A percentile compares a stretch with the other conserved stretches of the same genome.
These are phyloP conservation scores for Metschnikowia kofuensis DNA, from an alignment of 805 yeast species.

Conservation along the genomic window DNA sequence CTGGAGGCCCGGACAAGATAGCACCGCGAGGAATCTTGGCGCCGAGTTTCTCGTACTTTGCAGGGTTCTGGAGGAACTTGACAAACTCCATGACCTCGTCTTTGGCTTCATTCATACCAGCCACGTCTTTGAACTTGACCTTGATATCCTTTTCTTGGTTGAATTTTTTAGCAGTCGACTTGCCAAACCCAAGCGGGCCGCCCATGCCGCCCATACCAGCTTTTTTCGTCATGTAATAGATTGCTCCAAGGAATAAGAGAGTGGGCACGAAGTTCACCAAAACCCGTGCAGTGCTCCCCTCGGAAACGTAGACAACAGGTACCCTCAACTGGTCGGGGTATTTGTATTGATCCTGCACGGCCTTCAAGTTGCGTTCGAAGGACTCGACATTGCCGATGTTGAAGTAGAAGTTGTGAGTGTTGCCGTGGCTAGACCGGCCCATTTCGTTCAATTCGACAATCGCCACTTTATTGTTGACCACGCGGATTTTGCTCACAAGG, in stretches of 20 bases:
- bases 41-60: conserved; percentile 86
- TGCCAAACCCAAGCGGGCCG: conserved; percentile 75
- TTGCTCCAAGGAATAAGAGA: conserved; percentile 79
- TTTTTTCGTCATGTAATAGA: conserved; percentile 74
- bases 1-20: conserved; percentile 97
- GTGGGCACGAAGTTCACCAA: conserved; percentile 85
- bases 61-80: conserved; percentile 84
- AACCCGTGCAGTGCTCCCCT: conserved; percentile 62
- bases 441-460: conserved; percentile 63
- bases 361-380: conserved; percentile 76
- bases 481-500: conserved; percentile 67
- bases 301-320: conserved; percentile 78
- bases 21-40: conserved; percentile 99
- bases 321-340: conserved; percentile 62
- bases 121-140: conserved; percentile 89
- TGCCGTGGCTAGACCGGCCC: conserved; percentile 46
- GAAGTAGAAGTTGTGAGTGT: conserved; percentile 43
- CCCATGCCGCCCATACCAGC: conserved; percentile 49
- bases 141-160: conserved; percentile 90
- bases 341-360: conserved; percentile 68
- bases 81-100: conserved; percentile 98
- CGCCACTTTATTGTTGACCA: conserved; percentile 75
- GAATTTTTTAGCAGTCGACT: conserved; percentile 86
- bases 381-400: conserved; percentile 85
- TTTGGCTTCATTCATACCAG: conserved; percentile 96